Base-by-base conservation (phyloP, 345 rosid genomes). In the Luvunga scandens region DNA sequence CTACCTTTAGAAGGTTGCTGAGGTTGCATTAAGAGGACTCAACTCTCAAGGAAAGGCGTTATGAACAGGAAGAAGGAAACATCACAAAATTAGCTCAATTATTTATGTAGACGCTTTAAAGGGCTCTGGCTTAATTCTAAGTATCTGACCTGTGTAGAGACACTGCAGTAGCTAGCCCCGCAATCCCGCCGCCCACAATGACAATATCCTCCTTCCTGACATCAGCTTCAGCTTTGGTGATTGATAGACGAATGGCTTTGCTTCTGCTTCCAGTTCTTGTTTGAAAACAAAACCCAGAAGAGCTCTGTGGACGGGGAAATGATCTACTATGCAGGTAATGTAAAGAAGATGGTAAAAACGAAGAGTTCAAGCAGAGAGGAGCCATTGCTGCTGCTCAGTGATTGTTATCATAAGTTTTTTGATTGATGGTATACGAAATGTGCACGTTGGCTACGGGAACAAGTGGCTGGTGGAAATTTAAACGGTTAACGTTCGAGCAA, bases 141-240 rank as follows among this genome's bases (percentile, higher is more conserved):
- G 50, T 12, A 45, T 45, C 76, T 77, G 34, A 93, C 98, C 92
- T 86, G 71, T 86, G 86, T 53, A 95, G 97, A 13, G 98, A 93
- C 59, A 90, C 89, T 27, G 98, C 96, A 66, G 98, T 90, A 72
- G 98, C 94, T 14, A 95, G 95, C 24, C 98, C 98, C 3, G 94
- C 97, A 42, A 95, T 93, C 39, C 98, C 98, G 24, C 93, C 98
- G 2, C 97, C 98, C 3, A 93, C 91, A 27, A 93, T 77, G 77
- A 93, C 94, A 59, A 91, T 81, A 38, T 90, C 87, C 82, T 90
- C 93, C 77, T 88, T 87, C 72, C 48, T 61, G 4, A 77, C 84
- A 75, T 66, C 91, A 57, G 75, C 61, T 75, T 76, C 76, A 0
- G 89, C 86, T 80, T 69, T 83, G 13, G 80, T 65, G 48, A 67